These are phyloP conservation scores for Amanita rimosa DNA, from an alignment of 768 basidiomycete species.

Conservation along the genomic window DNA sequence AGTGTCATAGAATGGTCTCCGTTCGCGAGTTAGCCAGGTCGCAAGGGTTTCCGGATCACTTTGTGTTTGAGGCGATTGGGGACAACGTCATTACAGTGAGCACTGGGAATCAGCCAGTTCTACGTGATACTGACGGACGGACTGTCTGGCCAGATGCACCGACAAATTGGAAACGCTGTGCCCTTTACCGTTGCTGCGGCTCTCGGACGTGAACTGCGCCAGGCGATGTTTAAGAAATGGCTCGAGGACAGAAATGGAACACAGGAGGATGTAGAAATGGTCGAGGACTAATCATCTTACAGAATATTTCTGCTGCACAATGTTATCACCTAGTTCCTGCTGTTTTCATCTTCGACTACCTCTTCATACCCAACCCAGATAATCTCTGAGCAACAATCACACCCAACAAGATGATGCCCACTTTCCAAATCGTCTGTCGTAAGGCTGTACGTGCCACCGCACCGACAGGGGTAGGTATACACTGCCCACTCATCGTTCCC, in stretches of 20 bases:
- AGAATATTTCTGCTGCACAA: too few species aligned
- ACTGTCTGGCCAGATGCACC: slow-evolving; percentile 45
- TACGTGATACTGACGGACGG: background rate
- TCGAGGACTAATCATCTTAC: background rate
- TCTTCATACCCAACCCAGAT: slow-evolving; percentile 87
- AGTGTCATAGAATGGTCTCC: slow-evolving; percentile 65
- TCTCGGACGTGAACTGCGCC: slow-evolving; percentile 50
- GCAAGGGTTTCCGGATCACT: slow-evolving; percentile 74
- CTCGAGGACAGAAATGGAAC: slow-evolving; percentile 14
- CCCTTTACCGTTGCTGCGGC: slow-evolving; percentile 55
- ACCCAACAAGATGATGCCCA: slow-evolving; percentile 64
- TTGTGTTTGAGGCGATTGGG: slow-evolving; percentile 43
- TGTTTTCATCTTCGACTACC: slow-evolving; percentile 23
- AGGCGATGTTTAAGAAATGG: slow-evolving; percentile 44
- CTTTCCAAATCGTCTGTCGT: slow-evolving; percentile 48
- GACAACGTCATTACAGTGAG: slow-evolving; percentile 52
- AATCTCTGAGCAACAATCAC: slow-evolving; percentile 69
- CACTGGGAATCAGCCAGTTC: slow-evolving; percentile 5
- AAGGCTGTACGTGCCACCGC: slow-evolving; percentile 58
- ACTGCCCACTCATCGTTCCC: background rate
- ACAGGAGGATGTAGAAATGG: background rate
- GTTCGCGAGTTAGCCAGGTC: slow-evolving; percentile 71
- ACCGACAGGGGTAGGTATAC: slow-evolving; percentile 62
- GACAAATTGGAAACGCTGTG: slow-evolving; percentile 76
- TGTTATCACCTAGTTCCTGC: background rate